Base-by-base conservation (phyloP, 306 rosid species). In the Psophocarpus tetragonolobus region DNA sequence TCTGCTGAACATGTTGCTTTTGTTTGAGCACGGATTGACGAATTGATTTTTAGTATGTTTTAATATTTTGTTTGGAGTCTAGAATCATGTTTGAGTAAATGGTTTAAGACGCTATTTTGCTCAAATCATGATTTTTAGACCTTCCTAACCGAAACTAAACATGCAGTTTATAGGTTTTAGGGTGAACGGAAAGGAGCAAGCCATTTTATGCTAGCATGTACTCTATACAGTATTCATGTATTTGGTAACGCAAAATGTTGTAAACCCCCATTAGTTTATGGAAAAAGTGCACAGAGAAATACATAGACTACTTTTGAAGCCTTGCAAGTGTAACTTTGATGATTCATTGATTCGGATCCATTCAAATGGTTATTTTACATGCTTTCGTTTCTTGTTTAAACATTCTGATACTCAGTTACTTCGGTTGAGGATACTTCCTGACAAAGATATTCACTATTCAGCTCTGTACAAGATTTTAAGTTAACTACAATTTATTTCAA, bases 1-100 rank as follows among this genome's bases (percentile, higher is more conserved):
- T 18, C 76, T 65, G 42, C 69, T n/a, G 74, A 71, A 30, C 35
- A 42, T 56, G 76, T 71, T 26, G 35, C 73, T 48, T 54, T 35
- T 66, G 44, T 76, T 76, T 79, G 74, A 71, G n/a, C 85, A 71
- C 72, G 78, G 82, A 75, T 65, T 57, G 76, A 48, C 69, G 4
- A 61, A 50, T 76, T 50, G 29, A 12, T 76, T 84, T 69, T 57
- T 58, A 67, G 39, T 45, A 20, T 24, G 32, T 44, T 60, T 60
- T 17, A 42, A 29, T 47, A 68, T 68, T 24, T 4, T 47, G 73
- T 71, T 61, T 61, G 66, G 67, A 79, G 41, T 69, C 56, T 17
- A 71, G 48, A 71, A 58, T 69, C 61, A 33, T 68, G 62, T 57
- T 38, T 78, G 50, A 29, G 21, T 48, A 50, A 41, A 56, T 53